phyloP scores from a whole-genome alignment of 257 asterid species.

The Orobanche coerulescens region DNA sequence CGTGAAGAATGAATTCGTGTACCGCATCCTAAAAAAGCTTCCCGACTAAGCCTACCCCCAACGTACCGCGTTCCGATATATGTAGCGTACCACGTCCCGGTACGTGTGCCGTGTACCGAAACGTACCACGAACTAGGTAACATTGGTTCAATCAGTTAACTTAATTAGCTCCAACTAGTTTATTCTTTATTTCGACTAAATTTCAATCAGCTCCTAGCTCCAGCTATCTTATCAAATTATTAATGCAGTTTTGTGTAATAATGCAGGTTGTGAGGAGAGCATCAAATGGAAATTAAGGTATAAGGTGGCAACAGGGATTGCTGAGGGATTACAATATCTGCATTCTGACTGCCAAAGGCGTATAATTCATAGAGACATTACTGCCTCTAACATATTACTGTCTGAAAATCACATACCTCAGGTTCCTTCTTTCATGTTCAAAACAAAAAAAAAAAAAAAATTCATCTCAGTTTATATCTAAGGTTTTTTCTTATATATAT shows the following conservation, averaged over 20 bases:
- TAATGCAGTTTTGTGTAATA: conserved; percentile 3
- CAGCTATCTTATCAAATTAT: too few relatives aligned
- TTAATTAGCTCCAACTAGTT: too few relatives aligned
- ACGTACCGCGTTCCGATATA: too few relatives aligned
- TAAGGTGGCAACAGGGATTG: conserved; percentile 69
- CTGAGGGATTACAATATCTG: conserved; percentile 81
- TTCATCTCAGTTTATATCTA: background rate
- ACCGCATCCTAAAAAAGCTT: too few relatives aligned
- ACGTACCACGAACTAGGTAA: too few relatives aligned
- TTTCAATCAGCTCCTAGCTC: too few relatives aligned
- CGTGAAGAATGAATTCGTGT: too few relatives aligned
- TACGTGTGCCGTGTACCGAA: too few relatives aligned
- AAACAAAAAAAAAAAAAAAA: background rate
- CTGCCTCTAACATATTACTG: conserved; percentile 84
- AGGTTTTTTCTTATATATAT: background rate
- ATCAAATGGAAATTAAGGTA: conserved; percentile 65
- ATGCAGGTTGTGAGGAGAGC: conserved; percentile 47
- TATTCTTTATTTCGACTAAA: too few relatives aligned
- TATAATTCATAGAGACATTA: conserved; percentile 84
- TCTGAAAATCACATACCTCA: conserved; percentile 73
- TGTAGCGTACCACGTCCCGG: too few relatives aligned
- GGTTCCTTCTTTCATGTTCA: conserved; percentile 33
- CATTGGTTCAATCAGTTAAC: too few relatives aligned
- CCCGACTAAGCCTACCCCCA: too few relatives aligned
- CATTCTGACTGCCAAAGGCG: conserved; percentile 81